Conservation (phyloP, 2,329 filamentous ascomycete genomes). For the Aspergillus sp. region DNA sequence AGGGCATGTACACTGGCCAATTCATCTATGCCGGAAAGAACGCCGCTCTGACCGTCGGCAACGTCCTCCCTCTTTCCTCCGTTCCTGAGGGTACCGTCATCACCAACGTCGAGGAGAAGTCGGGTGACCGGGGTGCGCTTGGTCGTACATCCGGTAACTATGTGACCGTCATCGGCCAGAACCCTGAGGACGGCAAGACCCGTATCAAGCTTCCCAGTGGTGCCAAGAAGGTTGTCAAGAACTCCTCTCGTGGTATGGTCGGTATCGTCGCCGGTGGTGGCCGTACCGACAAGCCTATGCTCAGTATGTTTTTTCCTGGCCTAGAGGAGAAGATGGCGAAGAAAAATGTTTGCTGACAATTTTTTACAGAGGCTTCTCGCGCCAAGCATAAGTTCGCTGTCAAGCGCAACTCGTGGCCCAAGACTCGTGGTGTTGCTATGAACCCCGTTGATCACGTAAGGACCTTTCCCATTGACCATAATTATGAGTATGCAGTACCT, state of each 20-base stretch:
- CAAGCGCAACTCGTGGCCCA: conserved; percentile 99
- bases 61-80: conserved; percentile 87
- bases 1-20: conserved; percentile 99
- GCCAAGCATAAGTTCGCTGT: conserved; percentile 99
- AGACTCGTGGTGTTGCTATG: conserved; percentile 99
- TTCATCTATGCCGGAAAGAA: conserved; percentile 99
- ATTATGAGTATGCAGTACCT: conserved; percentile 8
- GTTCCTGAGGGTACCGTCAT: conserved; percentile 99
- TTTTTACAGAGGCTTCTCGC: conserved; percentile 77
- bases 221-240: conserved; percentile 98
- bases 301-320: conserved; percentile 52
- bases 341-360: conserved; percentile 31
- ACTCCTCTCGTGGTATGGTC: conserved; percentile 91
- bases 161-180: conserved; percentile 95
- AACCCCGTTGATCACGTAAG: conserved; percentile 95
- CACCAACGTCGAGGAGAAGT: conserved; percentile 98
- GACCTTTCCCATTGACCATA: conserved; percentile 4
- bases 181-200: conserved; percentile 98
- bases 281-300: conserved; percentile 97
- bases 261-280: conserved; percentile 99
- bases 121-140: conserved; percentile 90
- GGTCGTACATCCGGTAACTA: conserved; percentile 99
- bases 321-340: not conserved
- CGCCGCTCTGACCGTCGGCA: conserved; percentile 91
- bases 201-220: conserved; percentile 98